These are phyloP conservation scores for Tylopilus vinaceipallidus DNA, from an alignment of 768 basidiomycete species.

Conservation along the genomic window DNA sequence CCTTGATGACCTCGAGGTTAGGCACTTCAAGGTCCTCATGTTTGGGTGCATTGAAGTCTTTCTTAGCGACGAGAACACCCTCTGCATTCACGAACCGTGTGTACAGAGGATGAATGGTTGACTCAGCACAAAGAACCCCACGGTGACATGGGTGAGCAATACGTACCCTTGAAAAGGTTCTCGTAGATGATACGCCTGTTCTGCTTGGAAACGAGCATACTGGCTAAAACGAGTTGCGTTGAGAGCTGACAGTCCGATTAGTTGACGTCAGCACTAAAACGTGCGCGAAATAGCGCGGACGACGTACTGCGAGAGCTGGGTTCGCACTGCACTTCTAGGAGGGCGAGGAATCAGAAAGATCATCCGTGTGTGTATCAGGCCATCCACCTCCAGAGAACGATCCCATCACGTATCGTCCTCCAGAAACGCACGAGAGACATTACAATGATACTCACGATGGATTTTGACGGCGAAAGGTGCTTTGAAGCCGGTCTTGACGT, in stretches of 20 bases:
- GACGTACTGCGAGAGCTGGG: constrained; percentile 36
- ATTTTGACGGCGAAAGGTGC: constrained; percentile 20
- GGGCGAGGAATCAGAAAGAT: constrained; percentile 19
- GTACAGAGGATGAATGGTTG: neutral
- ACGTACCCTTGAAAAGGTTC: constrained; percentile 97
- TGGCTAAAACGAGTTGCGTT: constrained; percentile 36
- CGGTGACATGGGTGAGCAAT: neutral
- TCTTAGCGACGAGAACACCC: constrained; percentile 99
- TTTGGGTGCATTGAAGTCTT: constrained; percentile 97
- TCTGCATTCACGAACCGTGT: constrained; percentile 47
- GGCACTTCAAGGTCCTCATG: constrained; percentile 86
- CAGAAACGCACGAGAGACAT: neutral
- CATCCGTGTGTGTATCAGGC: constrained; percentile 27
- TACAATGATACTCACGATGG: constrained; percentile 21
- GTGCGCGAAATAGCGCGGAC: neutral
- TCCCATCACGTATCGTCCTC: constrained; percentile 4
- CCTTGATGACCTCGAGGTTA: constrained; percentile 71
- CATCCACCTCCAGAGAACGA: constrained; percentile 34
- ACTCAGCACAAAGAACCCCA: neutral
- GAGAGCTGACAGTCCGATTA: constrained; percentile 28
- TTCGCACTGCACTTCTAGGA: constrained; percentile 36
- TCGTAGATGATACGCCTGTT: constrained; percentile 97
- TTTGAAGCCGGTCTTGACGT: constrained; percentile 37
- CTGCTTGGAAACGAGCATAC: constrained; percentile 96
- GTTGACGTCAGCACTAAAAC: neutral